Evolutionary conservation across 257 asterid species (phyloP).

Genomic region (Verbascum thapsus): DNA sequence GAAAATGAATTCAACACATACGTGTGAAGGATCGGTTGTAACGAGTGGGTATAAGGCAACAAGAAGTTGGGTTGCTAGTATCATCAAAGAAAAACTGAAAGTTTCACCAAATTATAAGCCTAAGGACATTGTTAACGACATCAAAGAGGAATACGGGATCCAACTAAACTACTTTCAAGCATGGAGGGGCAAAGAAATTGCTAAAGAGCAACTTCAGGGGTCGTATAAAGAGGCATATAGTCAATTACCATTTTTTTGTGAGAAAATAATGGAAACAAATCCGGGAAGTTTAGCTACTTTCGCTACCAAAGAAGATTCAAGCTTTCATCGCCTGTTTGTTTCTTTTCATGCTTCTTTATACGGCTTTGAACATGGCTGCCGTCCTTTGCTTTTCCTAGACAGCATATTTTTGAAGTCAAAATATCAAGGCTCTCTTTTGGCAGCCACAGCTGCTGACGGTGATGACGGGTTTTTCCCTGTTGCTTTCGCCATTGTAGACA

Average conservation of each 20-base stretch:
- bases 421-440: conserved; percentile 88
- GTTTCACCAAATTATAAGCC: conserved; percentile 90
- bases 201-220: conserved; percentile 99
- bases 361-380: conserved; percentile 91
- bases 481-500: conserved; percentile 93
- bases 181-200: conserved; percentile 98
- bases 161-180: conserved; percentile 96
- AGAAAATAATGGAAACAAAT: conserved; percentile 88
- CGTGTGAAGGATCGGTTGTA: conserved; percentile 81
- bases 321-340: conserved; percentile 93
- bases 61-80: conserved; percentile 99
- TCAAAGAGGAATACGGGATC: conserved; percentile 91
- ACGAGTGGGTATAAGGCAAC: conserved; percentile 87
- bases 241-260: conserved; percentile 83
- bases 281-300: conserved; percentile 96
- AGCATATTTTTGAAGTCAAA: conserved; percentile 81
- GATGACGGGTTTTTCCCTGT: conserved; percentile 81
- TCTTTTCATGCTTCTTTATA: conserved; percentile 83
- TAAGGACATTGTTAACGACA: conserved; percentile 89
- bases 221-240: conserved; percentile 93
- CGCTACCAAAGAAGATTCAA: conserved; percentile 88
- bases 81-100: conserved; percentile 88
- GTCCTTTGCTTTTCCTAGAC: conserved; percentile 91
- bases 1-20: conserved; percentile 87
- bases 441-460: conserved; percentile 96